phyloP scores from a whole-genome alignment of 768 basidiomycete species.

The Neoboletus brunneissimus region DNA sequence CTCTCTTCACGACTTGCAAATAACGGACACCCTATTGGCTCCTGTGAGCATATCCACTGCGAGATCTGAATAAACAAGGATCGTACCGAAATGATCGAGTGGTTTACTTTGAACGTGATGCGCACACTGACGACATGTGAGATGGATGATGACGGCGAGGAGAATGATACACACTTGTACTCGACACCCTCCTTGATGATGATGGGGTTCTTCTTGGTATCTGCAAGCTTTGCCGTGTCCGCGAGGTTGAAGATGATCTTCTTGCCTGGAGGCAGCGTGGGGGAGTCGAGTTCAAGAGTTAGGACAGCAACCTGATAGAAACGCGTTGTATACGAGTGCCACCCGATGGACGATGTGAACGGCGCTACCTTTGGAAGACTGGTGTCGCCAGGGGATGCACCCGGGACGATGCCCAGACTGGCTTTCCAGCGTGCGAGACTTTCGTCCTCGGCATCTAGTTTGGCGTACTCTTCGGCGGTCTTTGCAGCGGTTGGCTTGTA shows the following conservation, averaged over 20 bases:
- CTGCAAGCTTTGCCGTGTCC: conserved; percentile 40
- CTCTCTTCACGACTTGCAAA: conserved; percentile 83
- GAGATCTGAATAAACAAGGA: background rate
- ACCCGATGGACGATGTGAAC: conserved; percentile 1
- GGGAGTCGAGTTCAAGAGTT: conserved; percentile 76
- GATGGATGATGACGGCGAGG: background rate
- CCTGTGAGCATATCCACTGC: conserved; percentile 6
- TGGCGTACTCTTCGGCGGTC: conserved; percentile 76
- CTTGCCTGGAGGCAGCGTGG: conserved; percentile 60
- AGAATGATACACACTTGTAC: conserved; percentile 60
- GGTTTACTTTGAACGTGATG: conserved; percentile 84
- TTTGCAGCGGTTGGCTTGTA: conserved; percentile 73
- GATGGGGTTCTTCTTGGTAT: conserved; percentile 76
- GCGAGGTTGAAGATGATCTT: conserved; percentile 66
- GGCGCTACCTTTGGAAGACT: conserved; percentile 65
- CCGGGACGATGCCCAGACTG: conserved; percentile 77
- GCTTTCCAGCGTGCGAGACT: conserved; percentile 96
- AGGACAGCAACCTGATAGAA: conserved; percentile 60
- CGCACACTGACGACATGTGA: conserved; percentile 52
- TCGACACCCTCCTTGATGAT: conserved; percentile 82
- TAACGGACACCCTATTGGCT: conserved; percentile 71
- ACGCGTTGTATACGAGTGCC: conserved; percentile 22
- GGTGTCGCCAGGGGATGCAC: conserved; percentile 35
- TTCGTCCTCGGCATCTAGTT: conserved; percentile 88
- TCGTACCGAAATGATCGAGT: conserved; percentile 80